These are phyloP conservation scores for Pseudogymnoascus verrucosus DNA, from an alignment of 2,329 filamentous ascomycete genomes.

Conservation along the genomic window DNA sequence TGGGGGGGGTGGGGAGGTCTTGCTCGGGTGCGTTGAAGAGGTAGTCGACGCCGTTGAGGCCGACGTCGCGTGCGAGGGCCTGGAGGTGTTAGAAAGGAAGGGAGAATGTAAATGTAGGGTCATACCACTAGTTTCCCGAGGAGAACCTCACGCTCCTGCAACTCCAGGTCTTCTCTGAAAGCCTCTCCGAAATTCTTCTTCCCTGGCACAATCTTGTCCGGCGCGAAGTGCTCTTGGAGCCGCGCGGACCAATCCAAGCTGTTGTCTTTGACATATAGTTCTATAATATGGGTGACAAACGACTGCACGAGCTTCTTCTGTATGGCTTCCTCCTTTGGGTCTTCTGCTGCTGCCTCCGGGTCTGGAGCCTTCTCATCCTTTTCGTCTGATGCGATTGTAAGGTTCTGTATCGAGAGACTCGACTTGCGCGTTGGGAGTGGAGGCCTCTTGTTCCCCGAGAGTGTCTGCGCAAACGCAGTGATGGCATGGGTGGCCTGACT, in stretches of 20 bases:
- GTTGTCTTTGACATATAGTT: slow-evolving; percentile 60
- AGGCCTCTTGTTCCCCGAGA: slow-evolving; percentile 60
- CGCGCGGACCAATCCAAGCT: slow-evolving; percentile 54
- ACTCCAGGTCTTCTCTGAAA: slow-evolving; percentile 54
- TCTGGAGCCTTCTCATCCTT: slow-evolving; percentile 45
- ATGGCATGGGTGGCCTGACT: slow-evolving; percentile 62
- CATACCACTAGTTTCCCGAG: slow-evolving; percentile 65
- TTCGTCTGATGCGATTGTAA: slow-evolving; percentile 26
- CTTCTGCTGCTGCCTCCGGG: slow-evolving; percentile 48
- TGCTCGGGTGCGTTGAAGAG: slow-evolving; percentile 37
- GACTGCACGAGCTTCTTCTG: slow-evolving; percentile 60
- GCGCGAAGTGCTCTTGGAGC: slow-evolving; percentile 60
- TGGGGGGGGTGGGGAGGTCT: slow-evolving; percentile 30
- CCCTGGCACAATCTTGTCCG: slow-evolving; percentile 53
- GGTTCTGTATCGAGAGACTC: slow-evolving; percentile 47
- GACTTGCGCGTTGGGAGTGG: slow-evolving; percentile 51
- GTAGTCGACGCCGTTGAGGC: slow-evolving; percentile 37
- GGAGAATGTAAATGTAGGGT: slow-evolving; percentile 13
- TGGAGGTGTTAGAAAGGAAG: slow-evolving; percentile 18
- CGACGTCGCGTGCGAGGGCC: slow-evolving; percentile 48
- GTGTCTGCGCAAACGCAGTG: slow-evolving; percentile 60
- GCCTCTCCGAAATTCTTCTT: slow-evolving; percentile 53
- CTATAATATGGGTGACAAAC: slow-evolving; percentile 70
- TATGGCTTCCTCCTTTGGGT: slow-evolving; percentile 51
- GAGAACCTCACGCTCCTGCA: slow-evolving; percentile 55